Evolutionary conservation across 768 basidiomycete species (phyloP), one percentile per base, ranked within the genome.

Genomic region (Hygrocybe coccinea): DNA sequence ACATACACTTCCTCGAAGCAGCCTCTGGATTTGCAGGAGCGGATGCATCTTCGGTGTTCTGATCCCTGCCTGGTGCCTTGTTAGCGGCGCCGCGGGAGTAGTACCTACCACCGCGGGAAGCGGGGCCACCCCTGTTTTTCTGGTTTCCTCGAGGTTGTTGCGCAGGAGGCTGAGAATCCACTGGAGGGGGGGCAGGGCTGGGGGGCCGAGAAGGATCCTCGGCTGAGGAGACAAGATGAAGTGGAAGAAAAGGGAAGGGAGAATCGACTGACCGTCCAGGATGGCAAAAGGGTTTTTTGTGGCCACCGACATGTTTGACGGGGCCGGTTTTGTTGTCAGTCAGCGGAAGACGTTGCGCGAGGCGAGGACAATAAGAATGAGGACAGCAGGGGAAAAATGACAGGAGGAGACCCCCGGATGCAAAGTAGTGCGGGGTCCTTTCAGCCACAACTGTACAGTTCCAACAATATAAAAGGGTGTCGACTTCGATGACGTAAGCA

Each of bases 281-380:
- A 91, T 66, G 72, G 89, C 83, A 77, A 91, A 92, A 62, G 86
- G 85, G 77, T 91, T 91, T 82, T 76, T 84, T 69, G 84, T 84
- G 77, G 86, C 89, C 83, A 91, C 89, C 87, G 89, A 90, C 89
- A 92, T 91, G 68, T 72, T 82, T 74, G 81, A 77, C 81, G 83
- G 83, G 79, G 83, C 80, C 78, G 71, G 19, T 50, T 25, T 19
- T 25, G 21, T 22, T 22, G 56, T 38, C 60, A 63, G 49, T 61
- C 66, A 59, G 60, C 56, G 65, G 47, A 61, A 61, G 58, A 54
- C 59, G 47, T 50, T 61, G 44, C 60, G 59, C 52, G 48, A 34
- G 59, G 50, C 55, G 63, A 52, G 46, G 38, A 41, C 38, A 17
- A 21, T 22, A 51, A 39, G 36, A 35, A 33, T 49, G 58, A 48